A percentile compares a stretch with the other conserved stretches of the same genome.
phyloP scores from a whole-genome alignment of 1,284 basidiomycete genomes.

The Boletus hoseneyae region DNA sequence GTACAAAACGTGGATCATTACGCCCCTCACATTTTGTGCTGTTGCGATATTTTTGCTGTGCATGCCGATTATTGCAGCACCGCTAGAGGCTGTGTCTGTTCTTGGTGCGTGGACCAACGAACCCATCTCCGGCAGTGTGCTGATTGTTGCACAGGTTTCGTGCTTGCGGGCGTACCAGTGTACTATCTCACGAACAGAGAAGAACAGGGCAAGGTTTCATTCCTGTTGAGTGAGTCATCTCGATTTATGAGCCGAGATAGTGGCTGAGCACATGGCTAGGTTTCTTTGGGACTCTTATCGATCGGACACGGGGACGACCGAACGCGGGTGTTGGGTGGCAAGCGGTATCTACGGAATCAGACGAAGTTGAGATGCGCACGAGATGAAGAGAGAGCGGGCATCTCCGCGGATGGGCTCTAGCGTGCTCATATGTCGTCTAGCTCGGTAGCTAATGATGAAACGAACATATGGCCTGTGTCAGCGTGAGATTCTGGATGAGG shows the following conservation, averaged over 20 bases:
- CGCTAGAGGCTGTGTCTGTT: slow-evolving; percentile 82
- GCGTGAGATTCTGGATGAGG: slow-evolving; percentile 15
- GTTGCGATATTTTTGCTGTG: slow-evolving; percentile 89
- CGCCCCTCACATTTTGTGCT: slow-evolving; percentile 89
- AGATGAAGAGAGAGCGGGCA: not conserved
- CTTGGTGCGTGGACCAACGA: slow-evolving; percentile 55
- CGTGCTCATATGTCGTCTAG: too few relatives aligned
- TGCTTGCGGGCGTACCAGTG: slow-evolving; percentile 75
- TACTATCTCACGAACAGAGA: slow-evolving; percentile 75
- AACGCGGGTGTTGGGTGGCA: slow-evolving; percentile 63
- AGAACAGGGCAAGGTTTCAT: slow-evolving; percentile 42
- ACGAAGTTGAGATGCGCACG: slow-evolving; percentile 59
- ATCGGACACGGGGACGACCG: slow-evolving; percentile 49
- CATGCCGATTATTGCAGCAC: slow-evolving; percentile 95
- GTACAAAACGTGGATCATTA: slow-evolving; percentile 88
- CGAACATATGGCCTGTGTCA: too few relatives aligned
- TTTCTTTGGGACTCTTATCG: slow-evolving; percentile 41
- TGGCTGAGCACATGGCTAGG: slow-evolving; percentile 29
- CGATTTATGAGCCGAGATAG: not conserved
- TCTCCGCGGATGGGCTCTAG: not conserved
- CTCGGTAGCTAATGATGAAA: too few relatives aligned
- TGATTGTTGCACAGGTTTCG: slow-evolving; percentile 47
- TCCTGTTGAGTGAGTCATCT: slow-evolving; percentile 44
- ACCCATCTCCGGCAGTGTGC: not conserved
- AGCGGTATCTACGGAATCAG: slow-evolving; percentile 68